Evolutionary conservation across 75 land plant genomes (phyloP).

Genomic region (Ceratopteris richardii): DNA sequence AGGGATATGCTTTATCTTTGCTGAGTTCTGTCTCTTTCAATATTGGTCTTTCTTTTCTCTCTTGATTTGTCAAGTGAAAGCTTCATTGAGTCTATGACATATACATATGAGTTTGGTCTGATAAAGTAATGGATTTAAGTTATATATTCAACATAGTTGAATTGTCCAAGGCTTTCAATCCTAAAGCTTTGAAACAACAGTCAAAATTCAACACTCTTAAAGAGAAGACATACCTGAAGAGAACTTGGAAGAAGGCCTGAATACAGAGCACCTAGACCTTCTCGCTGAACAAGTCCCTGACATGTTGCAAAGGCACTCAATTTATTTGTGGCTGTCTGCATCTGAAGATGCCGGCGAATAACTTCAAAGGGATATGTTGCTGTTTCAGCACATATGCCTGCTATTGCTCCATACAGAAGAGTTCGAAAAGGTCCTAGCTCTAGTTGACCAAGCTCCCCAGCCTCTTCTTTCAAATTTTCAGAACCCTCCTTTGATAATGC

Average conservation of each 20-base stretch:
- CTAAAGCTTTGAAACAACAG: no score
- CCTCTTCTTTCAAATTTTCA: slow-evolving; percentile 15
- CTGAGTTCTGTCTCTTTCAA: no score
- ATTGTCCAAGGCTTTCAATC: no score
- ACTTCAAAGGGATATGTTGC: slow-evolving; percentile 92
- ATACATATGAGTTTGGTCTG: no score
- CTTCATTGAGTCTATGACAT: no score
- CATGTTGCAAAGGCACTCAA: slow-evolving; percentile 52
- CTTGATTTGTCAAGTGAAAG: no score
- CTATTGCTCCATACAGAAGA: slow-evolving; percentile 74
- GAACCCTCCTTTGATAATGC: slow-evolving; percentile 2
- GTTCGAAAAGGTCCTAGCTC: slow-evolving; percentile 75
- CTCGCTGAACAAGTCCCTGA: slow-evolving; percentile 53
- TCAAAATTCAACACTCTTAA: neutral
- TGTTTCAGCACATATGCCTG: slow-evolving; percentile 80
- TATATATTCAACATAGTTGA: no score
- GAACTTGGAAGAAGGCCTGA: slow-evolving; percentile 81
- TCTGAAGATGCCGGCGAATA: slow-evolving; percentile 72
- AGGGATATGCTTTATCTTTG: no score
- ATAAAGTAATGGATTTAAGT: no score
- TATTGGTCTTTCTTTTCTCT: no score
- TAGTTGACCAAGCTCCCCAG: slow-evolving; percentile 60
- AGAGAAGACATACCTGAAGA: slow-evolving; percentile 49
- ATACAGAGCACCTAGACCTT: slow-evolving; percentile 73
- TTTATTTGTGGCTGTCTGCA: slow-evolving; percentile 53